Base-by-base conservation (phyloP, 2,329 filamentous ascomycete species). In the Beauveria sp. region DNA sequence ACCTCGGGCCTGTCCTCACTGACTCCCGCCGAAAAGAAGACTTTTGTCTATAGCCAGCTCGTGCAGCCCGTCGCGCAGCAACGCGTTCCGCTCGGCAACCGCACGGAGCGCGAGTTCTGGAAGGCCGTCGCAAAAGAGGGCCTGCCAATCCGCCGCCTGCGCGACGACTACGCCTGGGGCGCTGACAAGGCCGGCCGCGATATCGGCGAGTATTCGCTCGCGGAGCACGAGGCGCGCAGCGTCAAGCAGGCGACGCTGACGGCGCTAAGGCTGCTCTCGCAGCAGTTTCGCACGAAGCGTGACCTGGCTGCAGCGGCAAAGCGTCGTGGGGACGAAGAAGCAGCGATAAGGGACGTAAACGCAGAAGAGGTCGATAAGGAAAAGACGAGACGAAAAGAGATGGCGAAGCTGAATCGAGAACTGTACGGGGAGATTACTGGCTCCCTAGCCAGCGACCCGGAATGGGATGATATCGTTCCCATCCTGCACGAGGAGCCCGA, bases 401-500 rank as follows among this genome's bases (percentile, higher is more conserved):
- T 86, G 77, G 79, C 82, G 2, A 66, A 67, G 3, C 70, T 85
- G 46, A 76, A 72, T 61, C 75, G 73, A 65, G 80, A 84, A 52
- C 72, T 85, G 14, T 84, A 85, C 67, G 82, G 82, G 16, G 70
- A 77, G 62, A 77, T 74, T 61, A 73, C 71, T 53, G 79, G 78
- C 9, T 65, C 75, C 68, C 66, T 77, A 48, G 80, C 83, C 56
- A 79, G 81, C 63, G 86, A 92, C 72, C 86, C 90, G 1, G 82
- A 80, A 64, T 97, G 92, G 93, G 86, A 90, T 66, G 91, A 96
- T 76, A 81, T 97, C 56, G 79, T 85, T 57, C 92, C 92, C 22
- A 88, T 97, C 61, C 86, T 90, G 4, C 87, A 94, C 68, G 83
- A 91, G 70, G 92, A 97, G 75, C 90, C 91, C 63, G 88, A 86